Evolutionary conservation across 345 rosid genomes (phyloP).

Genomic region (Syzygium oleosum): DNA sequence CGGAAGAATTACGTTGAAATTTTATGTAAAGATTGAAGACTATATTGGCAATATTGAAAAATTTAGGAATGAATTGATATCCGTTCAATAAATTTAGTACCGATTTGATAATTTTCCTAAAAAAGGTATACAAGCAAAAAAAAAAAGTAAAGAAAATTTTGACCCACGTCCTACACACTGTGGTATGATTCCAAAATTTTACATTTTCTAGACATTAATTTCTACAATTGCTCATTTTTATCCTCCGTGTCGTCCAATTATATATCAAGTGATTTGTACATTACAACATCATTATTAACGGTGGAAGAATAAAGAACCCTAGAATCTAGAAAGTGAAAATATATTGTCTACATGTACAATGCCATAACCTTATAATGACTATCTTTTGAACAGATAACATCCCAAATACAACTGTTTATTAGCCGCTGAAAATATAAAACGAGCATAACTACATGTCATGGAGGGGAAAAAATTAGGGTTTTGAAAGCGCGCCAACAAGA

Average conservation of each 20-base stretch:
- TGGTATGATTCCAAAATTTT: background rate
- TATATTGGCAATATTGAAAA: background rate
- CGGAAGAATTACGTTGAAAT: background rate
- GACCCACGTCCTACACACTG: background rate
- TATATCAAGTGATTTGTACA: background rate
- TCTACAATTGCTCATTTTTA: background rate
- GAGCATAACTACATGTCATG: background rate
- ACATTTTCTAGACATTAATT: background rate
- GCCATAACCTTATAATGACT: too few relatives aligned
- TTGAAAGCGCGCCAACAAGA: background rate
- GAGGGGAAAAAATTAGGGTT: background rate
- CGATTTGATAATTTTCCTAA: background rate
- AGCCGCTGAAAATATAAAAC: background rate
- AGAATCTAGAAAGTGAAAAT: background rate
- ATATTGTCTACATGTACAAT: background rate
- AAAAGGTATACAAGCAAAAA: background rate
- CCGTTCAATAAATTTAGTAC: background rate
- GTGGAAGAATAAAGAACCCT: background rate
- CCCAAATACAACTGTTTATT: background rate
- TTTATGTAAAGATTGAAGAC: background rate
- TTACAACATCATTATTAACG: background rate
- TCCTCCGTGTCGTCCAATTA: background rate
- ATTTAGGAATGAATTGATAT: background rate
- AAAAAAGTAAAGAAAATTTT: background rate
- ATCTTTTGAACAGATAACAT: background rate